Conservation (phyloP, 176 grass and related monocot genomes). For the Zea mays region Zm-B73-REFERENCE-NAM-5.0 NC_050099.1:225937501-225938000, state of each 20-base stretch:
- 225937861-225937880: slow-evolving; percentile 93
- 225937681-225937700: slow-evolving; percentile 11
- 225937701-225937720: background rate
- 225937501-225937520: slow-evolving; percentile 74
- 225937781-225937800: slow-evolving; percentile 90
- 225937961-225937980: slow-evolving; percentile 21
- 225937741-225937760: slow-evolving; percentile 73
- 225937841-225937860: slow-evolving; percentile 94
- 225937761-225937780: slow-evolving; percentile 77
- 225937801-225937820: slow-evolving; percentile 91
- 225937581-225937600: slow-evolving; percentile 85
- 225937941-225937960: background rate
- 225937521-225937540: slow-evolving; percentile 84
- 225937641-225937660: slow-evolving; percentile 26
- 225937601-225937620: slow-evolving; percentile 80
- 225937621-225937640: slow-evolving; percentile 69
- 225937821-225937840: slow-evolving; percentile 91
- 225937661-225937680: slow-evolving; percentile 9
- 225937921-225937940: slow-evolving; percentile 20
- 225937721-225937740: slow-evolving; percentile 25
- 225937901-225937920: slow-evolving; percentile 99
- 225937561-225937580: slow-evolving; percentile 83
- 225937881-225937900: slow-evolving; percentile 98
- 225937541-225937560: slow-evolving; percentile 79
- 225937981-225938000: slow-evolving; percentile 40